Conservation (phyloP, 139 green algal genomes). For the Pleodorina starrii region DNA sequence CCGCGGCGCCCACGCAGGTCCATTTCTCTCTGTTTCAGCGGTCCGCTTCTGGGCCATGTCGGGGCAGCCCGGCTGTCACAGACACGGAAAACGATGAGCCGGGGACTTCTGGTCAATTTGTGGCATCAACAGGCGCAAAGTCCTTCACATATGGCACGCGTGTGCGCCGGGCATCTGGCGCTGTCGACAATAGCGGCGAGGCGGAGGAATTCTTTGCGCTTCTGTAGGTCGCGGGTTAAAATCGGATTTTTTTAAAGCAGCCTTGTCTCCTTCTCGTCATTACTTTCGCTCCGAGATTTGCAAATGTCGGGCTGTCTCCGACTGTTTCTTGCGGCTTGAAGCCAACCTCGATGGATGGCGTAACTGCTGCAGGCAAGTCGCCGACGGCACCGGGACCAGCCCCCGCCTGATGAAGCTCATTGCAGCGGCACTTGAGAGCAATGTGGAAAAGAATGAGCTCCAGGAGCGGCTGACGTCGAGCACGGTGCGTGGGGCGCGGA, state of each 20-base stretch:
- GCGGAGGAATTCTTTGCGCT: slow-evolving; percentile 30
- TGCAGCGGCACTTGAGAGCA: slow-evolving; percentile 3
- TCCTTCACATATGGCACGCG: slow-evolving; percentile 11
- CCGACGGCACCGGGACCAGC: not conserved
- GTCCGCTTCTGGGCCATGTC: not conserved
- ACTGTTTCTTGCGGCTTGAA: too few species aligned
- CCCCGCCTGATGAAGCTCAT: slow-evolving; percentile 39
- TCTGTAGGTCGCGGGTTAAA: not conserved
- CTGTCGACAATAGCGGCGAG: not conserved
- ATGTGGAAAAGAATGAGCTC: slow-evolving; percentile 43
- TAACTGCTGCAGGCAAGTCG: slow-evolving; percentile 8
- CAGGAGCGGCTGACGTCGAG: slow-evolving; percentile 23
- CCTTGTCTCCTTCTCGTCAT: not conserved
- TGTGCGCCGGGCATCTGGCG: not conserved
- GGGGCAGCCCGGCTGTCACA: not conserved
- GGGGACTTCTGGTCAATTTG: not conserved
- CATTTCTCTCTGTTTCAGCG: slow-evolving; percentile 37
- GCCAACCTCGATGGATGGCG: too few species aligned
- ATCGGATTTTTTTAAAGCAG: too few species aligned
- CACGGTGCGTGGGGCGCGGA: not conserved
- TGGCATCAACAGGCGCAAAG: not conserved
- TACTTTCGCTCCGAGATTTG: not conserved
- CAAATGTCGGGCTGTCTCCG: not conserved
- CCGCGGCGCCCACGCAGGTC: too few species aligned
- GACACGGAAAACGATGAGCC: not conserved